These are phyloP conservation scores for Thermochaetoides dissita DNA, from an alignment of 2,329 filamentous ascomycete genomes.

Conservation along the genomic window DNA sequence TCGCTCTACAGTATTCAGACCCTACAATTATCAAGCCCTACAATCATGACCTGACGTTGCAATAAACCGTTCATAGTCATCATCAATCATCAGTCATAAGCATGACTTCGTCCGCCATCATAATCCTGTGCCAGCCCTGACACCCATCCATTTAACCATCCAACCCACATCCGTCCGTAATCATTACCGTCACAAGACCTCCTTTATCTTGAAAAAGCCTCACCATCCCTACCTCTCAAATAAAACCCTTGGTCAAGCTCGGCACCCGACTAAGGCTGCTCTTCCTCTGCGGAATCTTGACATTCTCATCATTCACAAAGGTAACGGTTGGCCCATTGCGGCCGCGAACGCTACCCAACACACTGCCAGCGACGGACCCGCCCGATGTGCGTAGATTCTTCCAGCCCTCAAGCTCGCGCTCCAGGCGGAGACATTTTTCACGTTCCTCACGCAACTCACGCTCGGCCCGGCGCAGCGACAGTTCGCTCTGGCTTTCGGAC, in stretches of 20 bases:
- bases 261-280: constrained; percentile 48
- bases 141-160: no score
- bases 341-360: constrained; percentile 17
- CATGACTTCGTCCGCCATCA: no score
- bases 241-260: constrained; percentile 67
- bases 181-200: neutral
- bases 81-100: no score
- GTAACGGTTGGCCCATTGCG: constrained; percentile 30
- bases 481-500: constrained; percentile 67
- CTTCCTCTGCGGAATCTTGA: constrained; percentile 51
- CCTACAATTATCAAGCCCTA: no score
- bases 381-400: constrained; percentile 60
- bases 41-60: no score
- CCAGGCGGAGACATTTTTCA: constrained; percentile 67
- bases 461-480: constrained; percentile 73
- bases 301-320: constrained; percentile 24
- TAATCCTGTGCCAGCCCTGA: no score
- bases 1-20: no score
- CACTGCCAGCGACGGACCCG: constrained; percentile 14
- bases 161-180: neutral
- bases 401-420: constrained; percentile 75
- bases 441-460: constrained; percentile 79
- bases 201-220: neutral
- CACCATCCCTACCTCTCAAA: constrained; percentile 28
- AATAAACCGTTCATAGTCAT: no score